Evolutionary conservation across 2,329 filamentous ascomycete species (phyloP).

Genomic region (Ophiosphaerella korrae): DNA sequence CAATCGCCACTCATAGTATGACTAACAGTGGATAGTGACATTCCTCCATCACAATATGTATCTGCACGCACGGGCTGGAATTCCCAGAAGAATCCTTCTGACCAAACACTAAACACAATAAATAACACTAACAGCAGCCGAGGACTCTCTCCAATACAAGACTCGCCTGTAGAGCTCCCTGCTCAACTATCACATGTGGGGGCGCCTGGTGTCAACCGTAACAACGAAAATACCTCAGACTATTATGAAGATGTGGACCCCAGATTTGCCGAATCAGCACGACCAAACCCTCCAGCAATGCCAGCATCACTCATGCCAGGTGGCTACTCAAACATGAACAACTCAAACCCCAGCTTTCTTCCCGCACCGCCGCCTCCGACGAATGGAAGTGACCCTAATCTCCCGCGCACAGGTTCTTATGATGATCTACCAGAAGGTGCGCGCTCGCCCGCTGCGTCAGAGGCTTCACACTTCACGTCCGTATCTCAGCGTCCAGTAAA

Average conservation of each 20-base stretch:
- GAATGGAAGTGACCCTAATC: slow-evolving; percentile 38
- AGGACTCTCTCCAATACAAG: slow-evolving; percentile 47
- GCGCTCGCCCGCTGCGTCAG: slow-evolving; percentile 74
- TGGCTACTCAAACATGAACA: slow-evolving; percentile 26
- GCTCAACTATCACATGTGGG: slow-evolving; percentile 36
- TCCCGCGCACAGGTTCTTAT: slow-evolving; percentile 56
- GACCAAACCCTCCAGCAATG: slow-evolving; percentile 32
- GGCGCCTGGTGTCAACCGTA: not conserved
- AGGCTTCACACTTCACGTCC: slow-evolving; percentile 85
- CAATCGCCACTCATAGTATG: slow-evolving; percentile 12
- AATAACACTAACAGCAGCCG: slow-evolving; percentile 39
- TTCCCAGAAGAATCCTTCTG: slow-evolving; percentile 28
- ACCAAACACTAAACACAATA: slow-evolving; percentile 29
- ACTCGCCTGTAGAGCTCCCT: slow-evolving; percentile 44
- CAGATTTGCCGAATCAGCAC: slow-evolving; percentile 68
- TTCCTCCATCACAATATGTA: slow-evolving; percentile 46
- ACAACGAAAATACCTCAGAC: slow-evolving; percentile 47
- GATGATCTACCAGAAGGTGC: slow-evolving; percentile 68
- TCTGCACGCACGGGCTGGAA: slow-evolving; percentile 56
- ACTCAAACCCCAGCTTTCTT: slow-evolving; percentile 36
- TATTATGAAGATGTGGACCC: slow-evolving; percentile 97
- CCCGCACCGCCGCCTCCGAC: slow-evolving; percentile 19
- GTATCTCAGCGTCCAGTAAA: slow-evolving; percentile 88
- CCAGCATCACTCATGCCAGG: slow-evolving; percentile 43
- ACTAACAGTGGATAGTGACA: slow-evolving; percentile 20